phyloP scores from a whole-genome alignment of 352 stramenopile species.

The Pythium dissimile region DNA sequence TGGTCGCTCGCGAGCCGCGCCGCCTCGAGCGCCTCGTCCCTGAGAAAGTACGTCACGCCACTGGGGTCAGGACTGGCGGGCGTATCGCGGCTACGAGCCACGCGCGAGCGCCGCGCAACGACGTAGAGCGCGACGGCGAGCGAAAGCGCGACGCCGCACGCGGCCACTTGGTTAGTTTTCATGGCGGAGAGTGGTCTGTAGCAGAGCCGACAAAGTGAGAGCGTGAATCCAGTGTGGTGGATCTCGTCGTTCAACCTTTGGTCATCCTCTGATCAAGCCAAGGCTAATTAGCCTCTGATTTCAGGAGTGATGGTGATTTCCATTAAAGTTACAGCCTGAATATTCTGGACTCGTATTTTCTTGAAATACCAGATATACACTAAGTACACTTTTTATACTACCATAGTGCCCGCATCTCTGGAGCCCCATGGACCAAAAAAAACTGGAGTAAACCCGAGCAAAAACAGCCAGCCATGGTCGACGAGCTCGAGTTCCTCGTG shows the following conservation, averaged over 20 bases:
- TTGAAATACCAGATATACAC: background rate
- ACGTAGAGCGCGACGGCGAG: background rate
- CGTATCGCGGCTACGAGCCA: background rate
- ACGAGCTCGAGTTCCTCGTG: constrained; percentile 73
- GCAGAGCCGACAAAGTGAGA: too few species aligned
- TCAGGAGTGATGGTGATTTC: too few species aligned
- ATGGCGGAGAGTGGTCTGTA: background rate
- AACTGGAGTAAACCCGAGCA: too few species aligned
- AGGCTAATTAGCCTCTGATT: too few species aligned
- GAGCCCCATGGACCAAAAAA: too few species aligned
- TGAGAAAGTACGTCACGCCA: background rate
- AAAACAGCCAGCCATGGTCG: constrained; percentile 24
- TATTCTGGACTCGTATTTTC: background rate
- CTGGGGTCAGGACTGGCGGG: background rate
- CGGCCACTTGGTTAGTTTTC: constrained; percentile 2
- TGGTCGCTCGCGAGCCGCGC: constrained; percentile 14
- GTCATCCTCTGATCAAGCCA: too few species aligned
- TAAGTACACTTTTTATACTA: background rate
- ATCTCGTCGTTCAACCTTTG: too few species aligned
- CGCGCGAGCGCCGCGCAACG: constrained; percentile 30
- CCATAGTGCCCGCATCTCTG: background rate
- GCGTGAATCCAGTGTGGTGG: too few species aligned
- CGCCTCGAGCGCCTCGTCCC: constrained; percentile 12
- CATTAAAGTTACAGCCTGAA: background rate
- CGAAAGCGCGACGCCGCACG: constrained; percentile 1